Evolutionary conservation across 2,329 filamentous ascomycete genomes (phyloP).

Genomic region (Penicillium digitatum): DNA sequence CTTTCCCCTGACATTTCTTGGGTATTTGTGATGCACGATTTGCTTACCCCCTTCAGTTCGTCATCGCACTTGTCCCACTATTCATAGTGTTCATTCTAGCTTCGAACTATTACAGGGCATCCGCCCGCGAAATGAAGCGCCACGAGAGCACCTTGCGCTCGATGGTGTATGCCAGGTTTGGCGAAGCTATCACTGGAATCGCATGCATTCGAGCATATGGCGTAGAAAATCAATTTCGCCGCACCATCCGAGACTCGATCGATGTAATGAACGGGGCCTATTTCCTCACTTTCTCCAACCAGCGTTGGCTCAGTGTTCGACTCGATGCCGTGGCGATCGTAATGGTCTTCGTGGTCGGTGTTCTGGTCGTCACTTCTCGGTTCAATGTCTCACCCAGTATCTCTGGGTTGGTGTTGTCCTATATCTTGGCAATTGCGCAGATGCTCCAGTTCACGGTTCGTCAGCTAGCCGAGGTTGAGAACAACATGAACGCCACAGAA

Average conservation of each 20-base stretch:
- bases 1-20: neutral
- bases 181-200: slow-evolving; percentile 72
- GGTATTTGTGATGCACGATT: neutral
- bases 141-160: slow-evolving; percentile 88
- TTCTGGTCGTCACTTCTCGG: slow-evolving; percentile 85
- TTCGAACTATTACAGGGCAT: slow-evolving; percentile 81
- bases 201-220: slow-evolving; percentile 88
- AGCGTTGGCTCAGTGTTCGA: slow-evolving; percentile 84
- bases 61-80: slow-evolving; percentile 64
- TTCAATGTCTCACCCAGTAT: slow-evolving; percentile 83
- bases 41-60: slow-evolving; percentile 50
- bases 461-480: slow-evolving; percentile 92
- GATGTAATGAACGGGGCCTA: slow-evolving; percentile 94
- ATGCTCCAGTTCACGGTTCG: slow-evolving; percentile 95
- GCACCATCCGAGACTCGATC: slow-evolving; percentile 66
- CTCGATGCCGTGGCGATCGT: slow-evolving; percentile 79
- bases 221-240: slow-evolving; percentile 68
- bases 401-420: slow-evolving; percentile 81
- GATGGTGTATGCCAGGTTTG: slow-evolving; percentile 82
- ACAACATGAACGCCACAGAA: slow-evolving; percentile 96
- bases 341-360: slow-evolving; percentile 81
- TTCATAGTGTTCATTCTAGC: slow-evolving; percentile 75
- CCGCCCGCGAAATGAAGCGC: slow-evolving; percentile 89
- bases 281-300: slow-evolving; percentile 91
- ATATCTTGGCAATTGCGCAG: slow-evolving; percentile 88